phyloP scores from a whole-genome alignment of 1,284 basidiomycete species.

The Cutaneotrichosporon cyanovorans region DNA sequence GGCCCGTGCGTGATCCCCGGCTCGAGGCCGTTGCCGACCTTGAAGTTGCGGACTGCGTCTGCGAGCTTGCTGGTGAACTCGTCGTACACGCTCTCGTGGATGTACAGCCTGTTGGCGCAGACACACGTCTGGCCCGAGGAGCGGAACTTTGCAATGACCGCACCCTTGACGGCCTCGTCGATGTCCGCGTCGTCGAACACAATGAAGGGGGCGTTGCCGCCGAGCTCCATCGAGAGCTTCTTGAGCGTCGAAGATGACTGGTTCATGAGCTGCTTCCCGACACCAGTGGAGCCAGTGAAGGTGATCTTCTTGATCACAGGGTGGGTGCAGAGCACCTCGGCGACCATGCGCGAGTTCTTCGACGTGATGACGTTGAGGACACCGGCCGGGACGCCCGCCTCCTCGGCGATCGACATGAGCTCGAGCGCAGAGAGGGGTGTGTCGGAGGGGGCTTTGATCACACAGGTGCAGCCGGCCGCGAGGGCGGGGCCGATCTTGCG shows the following conservation, averaged over 20 bases:
- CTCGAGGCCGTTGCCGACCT: slow-evolving; percentile 81
- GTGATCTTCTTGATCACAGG: slow-evolving; percentile 61
- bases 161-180: slow-evolving; percentile 83
- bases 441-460: slow-evolving; percentile 91
- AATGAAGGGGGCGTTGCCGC: slow-evolving; percentile 43
- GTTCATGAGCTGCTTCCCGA: slow-evolving; percentile 81
- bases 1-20: slow-evolving; percentile 82
- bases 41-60: slow-evolving; percentile 68
- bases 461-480: slow-evolving; percentile 86
- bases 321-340: slow-evolving; percentile 34
- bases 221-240: slow-evolving; percentile 72
- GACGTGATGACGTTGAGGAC: slow-evolving; percentile 84
- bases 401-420: slow-evolving; percentile 55
- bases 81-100: slow-evolving; percentile 43
- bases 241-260: slow-evolving; percentile 82
- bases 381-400: slow-evolving; percentile 89
- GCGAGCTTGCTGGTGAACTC: slow-evolving; percentile 40
- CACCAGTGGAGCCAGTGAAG: slow-evolving; percentile 83
- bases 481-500: slow-evolving; percentile 55
- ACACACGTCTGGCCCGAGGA: slow-evolving; percentile 76
- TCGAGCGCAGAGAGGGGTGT: slow-evolving; percentile 92
- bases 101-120: slow-evolving; percentile 43
- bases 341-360: slow-evolving; percentile 23
- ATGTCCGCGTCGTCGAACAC: slow-evolving; percentile 96
- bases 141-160: slow-evolving; percentile 85